Evolutionary conservation across 2,329 filamentous ascomycete genomes (phyloP).

Genomic region (Sclerotinia subarctica): DNA sequence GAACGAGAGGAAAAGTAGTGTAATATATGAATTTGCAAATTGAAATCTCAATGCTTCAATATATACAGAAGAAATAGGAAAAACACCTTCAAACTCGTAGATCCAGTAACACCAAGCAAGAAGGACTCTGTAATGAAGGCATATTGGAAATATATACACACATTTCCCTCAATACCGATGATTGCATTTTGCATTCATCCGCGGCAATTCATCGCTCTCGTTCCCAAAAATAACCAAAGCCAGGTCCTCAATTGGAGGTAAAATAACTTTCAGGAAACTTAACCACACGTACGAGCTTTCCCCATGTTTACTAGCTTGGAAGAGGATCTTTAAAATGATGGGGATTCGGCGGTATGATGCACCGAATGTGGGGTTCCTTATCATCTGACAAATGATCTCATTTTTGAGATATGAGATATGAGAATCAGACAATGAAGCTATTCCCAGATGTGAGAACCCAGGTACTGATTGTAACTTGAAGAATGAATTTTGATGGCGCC

Average conservation of each 20-base stretch:
- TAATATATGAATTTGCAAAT: not conserved
- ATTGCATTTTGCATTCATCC: not conserved
- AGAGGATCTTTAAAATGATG: conserved; percentile 12
- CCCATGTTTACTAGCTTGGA: conserved; percentile 18
- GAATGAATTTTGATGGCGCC: not conserved
- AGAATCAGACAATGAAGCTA: not conserved
- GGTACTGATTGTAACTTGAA: not conserved
- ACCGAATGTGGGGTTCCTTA: conserved; percentile 6
- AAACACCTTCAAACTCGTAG: not conserved
- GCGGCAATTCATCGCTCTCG: not conserved
- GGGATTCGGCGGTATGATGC: conserved; percentile 13
- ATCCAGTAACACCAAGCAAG: not conserved
- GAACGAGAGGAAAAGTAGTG: not conserved
- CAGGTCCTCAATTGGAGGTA: conserved; percentile 27
- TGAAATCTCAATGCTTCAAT: not conserved
- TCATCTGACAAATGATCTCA: not conserved
- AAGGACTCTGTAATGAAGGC: not conserved
- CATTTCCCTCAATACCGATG: not conserved
- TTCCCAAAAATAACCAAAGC: not conserved
- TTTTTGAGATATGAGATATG: no score
- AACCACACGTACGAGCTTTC: not conserved
- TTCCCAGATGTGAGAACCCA: conserved; percentile 1
- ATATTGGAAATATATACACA: conserved; percentile 8
- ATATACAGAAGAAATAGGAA: not conserved
- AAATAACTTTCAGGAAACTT: conserved; percentile 22